phyloP scores from a whole-genome alignment of 495 filamentous ascomycete species.

The Hapsidospora chrysogenum region DNA sequence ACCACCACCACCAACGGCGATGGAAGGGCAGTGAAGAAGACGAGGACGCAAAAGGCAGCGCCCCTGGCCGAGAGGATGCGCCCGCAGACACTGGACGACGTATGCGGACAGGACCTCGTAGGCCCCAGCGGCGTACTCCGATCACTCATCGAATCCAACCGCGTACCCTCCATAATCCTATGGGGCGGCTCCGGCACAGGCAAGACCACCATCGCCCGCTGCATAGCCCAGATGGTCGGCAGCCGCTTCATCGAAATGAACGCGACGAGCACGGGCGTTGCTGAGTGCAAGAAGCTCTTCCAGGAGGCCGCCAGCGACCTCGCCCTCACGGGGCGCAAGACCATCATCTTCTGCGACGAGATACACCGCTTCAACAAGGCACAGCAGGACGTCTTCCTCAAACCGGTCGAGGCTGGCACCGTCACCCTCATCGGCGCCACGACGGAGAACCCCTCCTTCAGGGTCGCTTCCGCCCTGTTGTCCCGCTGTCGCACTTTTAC shows the following conservation, averaged over 20 bases:
- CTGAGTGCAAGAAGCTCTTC: conserved; percentile 88
- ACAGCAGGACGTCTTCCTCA: conserved; percentile 91
- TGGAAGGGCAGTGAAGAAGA: conserved; percentile 32
- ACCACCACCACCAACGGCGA: conserved; percentile 11
- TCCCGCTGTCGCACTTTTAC: conserved; percentile 87
- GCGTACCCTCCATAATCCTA: conserved; percentile 85
- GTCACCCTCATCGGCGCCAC: conserved; percentile 90
- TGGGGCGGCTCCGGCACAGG: conserved; percentile 89
- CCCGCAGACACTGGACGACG: conserved; percentile 64
- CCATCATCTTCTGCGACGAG: conserved; percentile 96
- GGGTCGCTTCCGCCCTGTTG: conserved; percentile 73
- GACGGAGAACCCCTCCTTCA: conserved; percentile 94
- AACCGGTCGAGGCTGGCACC: conserved; percentile 79
- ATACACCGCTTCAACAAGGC: conserved; percentile 88
- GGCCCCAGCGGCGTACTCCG: conserved; percentile 70
- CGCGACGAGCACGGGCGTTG: conserved; percentile 80
- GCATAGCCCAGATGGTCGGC: conserved; percentile 66
- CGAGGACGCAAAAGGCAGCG: conserved; percentile 52
- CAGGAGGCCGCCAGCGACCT: conserved; percentile 70
- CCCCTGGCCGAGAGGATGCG: conserved; percentile 92
- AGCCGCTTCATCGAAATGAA: conserved; percentile 92
- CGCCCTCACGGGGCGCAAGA: conserved; percentile 67
- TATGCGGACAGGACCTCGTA: conserved; percentile 84
- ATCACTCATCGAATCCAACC: conserved; percentile 73
- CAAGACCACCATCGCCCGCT: conserved; percentile 93